Evolutionary conservation across 805 yeast species (phyloP).

Genomic region (Kuraishia ogatae): DNA sequence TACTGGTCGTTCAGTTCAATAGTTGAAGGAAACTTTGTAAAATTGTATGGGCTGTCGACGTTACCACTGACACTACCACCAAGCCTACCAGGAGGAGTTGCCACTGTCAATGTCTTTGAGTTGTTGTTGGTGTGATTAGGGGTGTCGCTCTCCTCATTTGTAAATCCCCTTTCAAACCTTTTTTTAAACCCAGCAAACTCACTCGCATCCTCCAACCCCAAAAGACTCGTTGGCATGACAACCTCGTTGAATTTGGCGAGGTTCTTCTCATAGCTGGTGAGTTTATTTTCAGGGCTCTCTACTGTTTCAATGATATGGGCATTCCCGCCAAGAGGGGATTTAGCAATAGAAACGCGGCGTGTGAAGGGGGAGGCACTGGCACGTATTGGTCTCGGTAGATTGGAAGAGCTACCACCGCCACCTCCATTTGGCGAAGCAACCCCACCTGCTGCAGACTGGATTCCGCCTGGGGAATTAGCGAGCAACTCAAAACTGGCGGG

Average conservation of each 20-base stretch:
- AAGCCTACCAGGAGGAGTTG: background rate
- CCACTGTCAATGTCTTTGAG: background rate
- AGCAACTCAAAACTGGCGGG: constrained; percentile 15
- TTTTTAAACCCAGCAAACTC: background rate
- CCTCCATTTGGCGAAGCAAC: too few relatives aligned
- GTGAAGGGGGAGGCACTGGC: background rate
- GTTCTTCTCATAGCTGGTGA: constrained; percentile 3
- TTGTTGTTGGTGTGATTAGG: too few relatives aligned
- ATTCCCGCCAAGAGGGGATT: background rate
- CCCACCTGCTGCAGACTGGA: too few relatives aligned
- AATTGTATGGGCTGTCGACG: background rate
- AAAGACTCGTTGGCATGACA: constrained; percentile 1
- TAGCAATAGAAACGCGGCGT: background rate
- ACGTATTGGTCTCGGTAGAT: background rate
- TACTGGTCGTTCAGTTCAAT: constrained; percentile 20
- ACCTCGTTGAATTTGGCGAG: constrained; percentile 1
- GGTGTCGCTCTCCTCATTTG: background rate
- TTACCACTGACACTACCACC: background rate
- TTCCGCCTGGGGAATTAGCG: constrained; percentile 6
- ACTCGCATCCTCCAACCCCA: background rate
- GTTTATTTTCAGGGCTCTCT: background rate
- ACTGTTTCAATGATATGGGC: background rate
- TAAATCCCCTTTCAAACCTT: background rate
- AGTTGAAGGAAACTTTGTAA: constrained; percentile 10
- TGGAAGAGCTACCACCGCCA: too few relatives aligned